These are phyloP conservation scores for Coemansia sp. DNA, from an alignment of 192 early-diverging fungal genomes.

Conservation along the genomic window DNA sequence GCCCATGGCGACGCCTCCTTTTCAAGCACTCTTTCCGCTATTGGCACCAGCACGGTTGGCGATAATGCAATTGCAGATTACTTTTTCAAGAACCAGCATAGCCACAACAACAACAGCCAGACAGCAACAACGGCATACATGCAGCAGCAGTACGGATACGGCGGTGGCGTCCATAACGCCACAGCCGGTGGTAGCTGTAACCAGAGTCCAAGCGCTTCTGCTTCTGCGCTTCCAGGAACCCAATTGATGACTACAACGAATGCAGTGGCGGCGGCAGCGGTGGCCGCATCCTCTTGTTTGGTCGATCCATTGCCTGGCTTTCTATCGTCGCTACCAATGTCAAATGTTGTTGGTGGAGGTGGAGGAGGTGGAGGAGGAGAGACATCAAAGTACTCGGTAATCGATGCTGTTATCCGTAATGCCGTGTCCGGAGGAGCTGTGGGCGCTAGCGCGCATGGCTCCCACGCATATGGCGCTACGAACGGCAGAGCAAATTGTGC, in stretches of 20 bases:
- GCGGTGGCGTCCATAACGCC: slow-evolving; percentile 11
- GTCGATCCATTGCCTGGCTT: slow-evolving; percentile 42
- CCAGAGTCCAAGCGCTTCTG: slow-evolving; percentile 39
- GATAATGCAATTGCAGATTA: slow-evolving; percentile 40
- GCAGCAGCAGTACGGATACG: slow-evolving; percentile 23
- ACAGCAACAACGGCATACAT: slow-evolving; percentile 22
- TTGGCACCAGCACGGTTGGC: slow-evolving; percentile 17
- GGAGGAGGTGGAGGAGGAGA: slow-evolving; percentile 13
- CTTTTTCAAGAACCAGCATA: slow-evolving; percentile 41
- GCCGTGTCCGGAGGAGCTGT: background rate
- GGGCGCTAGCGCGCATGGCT: background rate
- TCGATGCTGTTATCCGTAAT: slow-evolving; percentile 22
- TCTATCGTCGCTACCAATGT: slow-evolving; percentile 40
- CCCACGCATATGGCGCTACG: slow-evolving; percentile 13
- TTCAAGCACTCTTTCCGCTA: slow-evolving; percentile 12
- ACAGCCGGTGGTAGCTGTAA: slow-evolving; percentile 14
- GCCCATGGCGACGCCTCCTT: slow-evolving; percentile 9
- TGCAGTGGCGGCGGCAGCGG: background rate
- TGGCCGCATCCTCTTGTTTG: slow-evolving; percentile 10
- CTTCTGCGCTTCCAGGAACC: slow-evolving; percentile 38
- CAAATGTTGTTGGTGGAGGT: slow-evolving; percentile 1
- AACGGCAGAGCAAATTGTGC: slow-evolving; percentile 5
- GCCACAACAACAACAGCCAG: background rate
- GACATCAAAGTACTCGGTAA: slow-evolving; percentile 35
- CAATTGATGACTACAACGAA: slow-evolving; percentile 4